Base-by-base conservation (phyloP, 768 basidiomycete species). In the Neoboletus magnificus region DNA sequence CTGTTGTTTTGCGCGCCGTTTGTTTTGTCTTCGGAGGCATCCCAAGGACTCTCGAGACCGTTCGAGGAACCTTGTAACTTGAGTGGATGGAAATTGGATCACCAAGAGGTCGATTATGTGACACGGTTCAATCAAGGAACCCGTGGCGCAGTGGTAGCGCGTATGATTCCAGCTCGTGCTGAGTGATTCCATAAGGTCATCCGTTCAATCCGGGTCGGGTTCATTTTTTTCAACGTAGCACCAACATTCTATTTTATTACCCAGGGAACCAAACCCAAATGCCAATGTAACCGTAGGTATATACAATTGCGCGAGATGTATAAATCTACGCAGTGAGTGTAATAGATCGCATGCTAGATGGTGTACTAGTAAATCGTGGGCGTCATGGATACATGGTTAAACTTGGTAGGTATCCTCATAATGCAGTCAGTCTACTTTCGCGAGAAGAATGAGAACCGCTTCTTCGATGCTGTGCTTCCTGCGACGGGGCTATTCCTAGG, bases 161-260 rank as follows among this genome's bases (percentile, higher is more conserved):
- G 68, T 73, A 65, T 70, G 72, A 73, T 73, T 73, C 72, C 72
- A 73, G 71, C 55, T 57, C 36, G 0, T 1, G 4, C 18, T n/a
- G 60, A 44, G 56, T 42, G 36, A 52, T 9, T 75, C 75, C 74
- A 71, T 68, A 76, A 75, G 74, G 75, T 76, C 75, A 74, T 75
- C 75, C 74, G 74, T 76, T 76, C 75, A 72, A 75, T 68, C 69
- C 75, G 73, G 73, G 74, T 75, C 63, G 72, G 73, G 74, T 71
- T 74, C 71, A 74, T 57, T 63, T 70, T 39, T n/a, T 27, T 2
- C 4, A 29, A 20, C 20, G 1, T n/a, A n/a, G n/a, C 47, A 52
- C 23, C 18, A 20, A 13, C 15, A 25, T 30, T 33, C 7, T 4
- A n/a, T 46, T 16, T 35, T 13, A 36, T 25, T 30, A 36, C 27